These are phyloP conservation scores for Begonia masoniana DNA, from an alignment of 306 rosid species.

Conservation along the genomic window DNA sequence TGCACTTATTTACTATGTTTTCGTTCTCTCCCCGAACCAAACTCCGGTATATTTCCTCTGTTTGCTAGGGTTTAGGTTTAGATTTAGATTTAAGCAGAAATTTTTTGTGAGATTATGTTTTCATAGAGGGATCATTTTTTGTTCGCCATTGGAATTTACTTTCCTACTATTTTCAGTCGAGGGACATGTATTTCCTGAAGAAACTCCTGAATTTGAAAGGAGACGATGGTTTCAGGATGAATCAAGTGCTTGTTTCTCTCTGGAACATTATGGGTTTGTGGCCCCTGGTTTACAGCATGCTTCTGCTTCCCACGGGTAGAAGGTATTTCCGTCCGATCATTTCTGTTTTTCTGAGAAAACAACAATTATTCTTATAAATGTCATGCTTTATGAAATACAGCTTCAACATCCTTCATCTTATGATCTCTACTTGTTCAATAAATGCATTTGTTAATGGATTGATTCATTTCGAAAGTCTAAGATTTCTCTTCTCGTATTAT, in stretches of 20 bases:
- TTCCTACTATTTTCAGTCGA: slow-evolving; percentile 27
- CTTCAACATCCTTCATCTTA: background rate
- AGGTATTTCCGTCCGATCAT: slow-evolving; percentile 32
- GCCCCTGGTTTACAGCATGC: slow-evolving; percentile 77
- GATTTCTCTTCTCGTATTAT: too few relatives aligned
- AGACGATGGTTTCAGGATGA: slow-evolving; percentile 85
- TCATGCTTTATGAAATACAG: background rate
- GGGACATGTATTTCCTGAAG: slow-evolving; percentile 60
- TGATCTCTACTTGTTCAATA: background rate
- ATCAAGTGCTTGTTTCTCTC: slow-evolving; percentile 59
- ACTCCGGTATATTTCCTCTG: slow-evolving; percentile 52
- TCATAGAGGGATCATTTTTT: background rate
- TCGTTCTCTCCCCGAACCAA: slow-evolving; percentile 66
- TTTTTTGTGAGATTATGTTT: too few relatives aligned
- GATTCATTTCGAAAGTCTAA: too few relatives aligned
- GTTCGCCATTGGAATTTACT: background rate
- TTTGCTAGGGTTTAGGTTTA: background rate
- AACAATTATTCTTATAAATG: background rate
- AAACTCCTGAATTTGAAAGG: slow-evolving; percentile 68
- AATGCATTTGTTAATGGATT: background rate
- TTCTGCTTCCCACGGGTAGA: slow-evolving; percentile 78
- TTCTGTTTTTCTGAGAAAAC: background rate
- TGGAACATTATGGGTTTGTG: slow-evolving; percentile 95
- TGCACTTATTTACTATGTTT: slow-evolving; percentile 57
- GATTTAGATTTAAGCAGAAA: background rate